Percentiles rank a stretch among this genome's conserved stretches.
phyloP scores from a whole-genome alignment of 2,329 filamentous ascomycete genomes.

The Fusarium verrucosum region DNA sequence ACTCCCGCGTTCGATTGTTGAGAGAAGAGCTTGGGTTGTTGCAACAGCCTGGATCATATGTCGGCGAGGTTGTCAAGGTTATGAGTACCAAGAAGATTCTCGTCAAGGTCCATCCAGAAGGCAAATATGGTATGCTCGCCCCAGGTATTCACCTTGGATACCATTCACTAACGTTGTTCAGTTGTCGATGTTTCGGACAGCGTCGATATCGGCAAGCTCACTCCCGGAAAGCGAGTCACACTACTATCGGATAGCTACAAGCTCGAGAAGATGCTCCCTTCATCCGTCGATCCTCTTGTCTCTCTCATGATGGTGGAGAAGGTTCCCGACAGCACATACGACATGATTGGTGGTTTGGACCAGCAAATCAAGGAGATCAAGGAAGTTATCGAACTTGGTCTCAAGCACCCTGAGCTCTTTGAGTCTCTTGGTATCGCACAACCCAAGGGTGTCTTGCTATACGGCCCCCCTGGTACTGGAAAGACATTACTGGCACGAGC shows the following conservation, averaged over 20 bases:
- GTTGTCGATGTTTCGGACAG: conserved; percentile 95
- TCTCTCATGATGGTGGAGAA: conserved; percentile 99
- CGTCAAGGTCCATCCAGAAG: conserved; percentile 98
- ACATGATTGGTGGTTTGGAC: conserved; percentile 99
- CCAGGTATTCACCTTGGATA: background rate
- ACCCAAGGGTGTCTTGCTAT: conserved; percentile 95
- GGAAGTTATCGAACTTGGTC: conserved; percentile 97
- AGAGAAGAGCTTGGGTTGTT: conserved; percentile 94
- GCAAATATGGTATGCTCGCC: conserved; percentile 87
- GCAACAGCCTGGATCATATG: conserved; percentile 97
- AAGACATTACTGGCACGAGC: conserved; percentile 96
- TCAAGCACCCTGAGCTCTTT: conserved; percentile 98
- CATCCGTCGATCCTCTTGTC: conserved; percentile 96
- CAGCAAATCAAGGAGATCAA: conserved; percentile 99
- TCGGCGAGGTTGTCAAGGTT: conserved; percentile 99
- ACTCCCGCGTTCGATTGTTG: conserved; percentile 93
- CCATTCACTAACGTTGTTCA: conserved; percentile 50
- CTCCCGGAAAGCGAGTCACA: conserved; percentile 95
- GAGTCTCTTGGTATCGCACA: conserved; percentile 99
- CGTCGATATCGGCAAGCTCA: conserved; percentile 95
- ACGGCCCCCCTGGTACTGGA: conserved; percentile 95
- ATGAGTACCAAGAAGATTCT: conserved; percentile 99
- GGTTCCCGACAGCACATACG: conserved; percentile 98
- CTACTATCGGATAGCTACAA: conserved; percentile 98
- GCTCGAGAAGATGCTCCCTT: conserved; percentile 97